These are phyloP conservation scores for Cladophialophora immunda DNA, from an alignment of 2,329 filamentous ascomycete genomes.

Conservation along the genomic window DNA sequence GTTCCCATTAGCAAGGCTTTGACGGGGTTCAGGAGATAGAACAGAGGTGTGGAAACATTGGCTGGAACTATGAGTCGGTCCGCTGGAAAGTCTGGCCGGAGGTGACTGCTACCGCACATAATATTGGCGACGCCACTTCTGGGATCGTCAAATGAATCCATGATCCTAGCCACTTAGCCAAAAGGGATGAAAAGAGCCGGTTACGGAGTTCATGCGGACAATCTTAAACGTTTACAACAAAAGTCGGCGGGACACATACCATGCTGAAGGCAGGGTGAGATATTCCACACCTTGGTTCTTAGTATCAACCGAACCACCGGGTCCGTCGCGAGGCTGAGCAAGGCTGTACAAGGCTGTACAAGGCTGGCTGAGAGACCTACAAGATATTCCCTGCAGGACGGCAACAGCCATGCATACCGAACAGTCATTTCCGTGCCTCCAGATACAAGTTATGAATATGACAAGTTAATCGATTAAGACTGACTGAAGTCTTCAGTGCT, in stretches of 20 bases:
- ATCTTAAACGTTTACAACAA: no score
- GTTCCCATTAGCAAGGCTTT: neutral
- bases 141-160: neutral
- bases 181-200: neutral
- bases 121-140: neutral
- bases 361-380: no score
- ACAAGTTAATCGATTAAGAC: slow-evolving; percentile 5
- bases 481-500: slow-evolving; percentile 2
- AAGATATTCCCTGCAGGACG: no score
- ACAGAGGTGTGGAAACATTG: neutral
- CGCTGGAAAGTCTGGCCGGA: neutral
- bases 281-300: neutral
- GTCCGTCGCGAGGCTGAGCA: neutral
- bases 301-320: no score
- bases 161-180: neutral
- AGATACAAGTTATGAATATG: neutral
- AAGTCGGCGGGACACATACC: no score
- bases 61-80: no score
- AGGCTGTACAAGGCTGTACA: neutral
- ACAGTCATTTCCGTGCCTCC: no score
- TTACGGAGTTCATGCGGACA: no score
- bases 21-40: neutral
- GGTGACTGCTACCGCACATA: neutral
- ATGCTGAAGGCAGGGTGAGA: neutral
- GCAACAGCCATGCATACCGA: no score